Evolutionary conservation across 2,329 filamentous ascomycete genomes (phyloP).

Genomic region (Fusarium neocosmosporiellum): DNA sequence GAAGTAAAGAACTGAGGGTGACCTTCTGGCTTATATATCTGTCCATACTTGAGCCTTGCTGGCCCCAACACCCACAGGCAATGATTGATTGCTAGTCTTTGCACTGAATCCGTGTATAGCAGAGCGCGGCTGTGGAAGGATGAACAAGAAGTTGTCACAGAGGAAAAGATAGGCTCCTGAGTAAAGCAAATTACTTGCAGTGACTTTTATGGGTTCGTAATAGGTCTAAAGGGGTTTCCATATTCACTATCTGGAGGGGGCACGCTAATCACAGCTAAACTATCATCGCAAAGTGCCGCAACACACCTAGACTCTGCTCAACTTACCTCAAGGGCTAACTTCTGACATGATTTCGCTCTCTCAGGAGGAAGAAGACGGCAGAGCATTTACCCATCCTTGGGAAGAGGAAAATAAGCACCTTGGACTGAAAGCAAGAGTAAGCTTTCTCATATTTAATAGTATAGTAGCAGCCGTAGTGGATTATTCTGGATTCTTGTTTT

Average conservation of each 20-base stretch:
- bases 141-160: neutral
- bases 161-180: neutral
- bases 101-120: neutral
- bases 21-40: neutral
- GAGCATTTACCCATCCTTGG: too few relatives aligned
- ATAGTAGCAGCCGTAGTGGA: neutral
- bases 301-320: neutral
- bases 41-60: neutral
- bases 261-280: neutral
- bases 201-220: neutral
- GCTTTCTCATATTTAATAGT: neutral
- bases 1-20: neutral
- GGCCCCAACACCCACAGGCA: neutral
- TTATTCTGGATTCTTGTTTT: neutral
- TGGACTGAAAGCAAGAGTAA: neutral
- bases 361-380: neutral
- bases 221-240: neutral
- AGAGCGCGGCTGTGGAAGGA: too few relatives aligned
- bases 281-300: neutral
- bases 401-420: neutral
- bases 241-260: neutral
- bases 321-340: neutral
- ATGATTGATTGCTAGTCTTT: neutral
- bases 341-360: neutral
- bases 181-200: neutral